Evolutionary conservation across 1,284 basidiomycete genomes (phyloP), one percentile per base, ranked within the genome.

Genomic region (Ustilago bromivora): DNA sequence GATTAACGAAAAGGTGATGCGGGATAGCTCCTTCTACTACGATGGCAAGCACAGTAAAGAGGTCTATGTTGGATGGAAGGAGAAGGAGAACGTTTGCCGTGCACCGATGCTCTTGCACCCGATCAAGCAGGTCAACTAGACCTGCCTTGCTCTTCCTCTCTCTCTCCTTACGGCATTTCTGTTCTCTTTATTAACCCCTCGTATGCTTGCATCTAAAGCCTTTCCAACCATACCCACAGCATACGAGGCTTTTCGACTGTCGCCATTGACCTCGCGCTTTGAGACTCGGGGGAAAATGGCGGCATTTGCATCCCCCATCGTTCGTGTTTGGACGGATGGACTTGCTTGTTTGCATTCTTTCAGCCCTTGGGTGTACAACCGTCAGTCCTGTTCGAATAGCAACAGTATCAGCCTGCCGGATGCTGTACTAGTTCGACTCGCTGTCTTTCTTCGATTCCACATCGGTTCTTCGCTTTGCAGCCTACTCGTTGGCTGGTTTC

Each of bases 51-150:
- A 86, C 64, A 76, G 79, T 56, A 82, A 76, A 66, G 84, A 85
- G 65, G 69, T 86, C 47, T 86, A 86, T 64, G 71, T 84, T 57
- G 84, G 84, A 46, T 86, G 84, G 84, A 85, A 84, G 75, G 74
- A 74, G 55, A 71, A 76, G 66, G 80, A 82, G 40, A 79, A 84
- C 49, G 84, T 85, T 31, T 86, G 84, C 66, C 74, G 84, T 49
- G 80, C 82, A 43, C 84, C 84, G 15, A 79, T 82, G 67, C 72
- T 86, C 51, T 67, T 86, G 56, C 84, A 86, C 59, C 84, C 84
- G 9, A 85, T 86, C 77, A 86, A 86, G 78, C 76, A 77, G 6
- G 70, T 85, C 69, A 71, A 76, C 66, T 76, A 63, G 60, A 38
- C 34, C 6, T 31, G n/a, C 9, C 4, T n/a, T 10, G 38, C 11